Base-by-base conservation (phyloP, 2,329 filamentous ascomycete species). In the Scedosporium dehoogii region DNA sequence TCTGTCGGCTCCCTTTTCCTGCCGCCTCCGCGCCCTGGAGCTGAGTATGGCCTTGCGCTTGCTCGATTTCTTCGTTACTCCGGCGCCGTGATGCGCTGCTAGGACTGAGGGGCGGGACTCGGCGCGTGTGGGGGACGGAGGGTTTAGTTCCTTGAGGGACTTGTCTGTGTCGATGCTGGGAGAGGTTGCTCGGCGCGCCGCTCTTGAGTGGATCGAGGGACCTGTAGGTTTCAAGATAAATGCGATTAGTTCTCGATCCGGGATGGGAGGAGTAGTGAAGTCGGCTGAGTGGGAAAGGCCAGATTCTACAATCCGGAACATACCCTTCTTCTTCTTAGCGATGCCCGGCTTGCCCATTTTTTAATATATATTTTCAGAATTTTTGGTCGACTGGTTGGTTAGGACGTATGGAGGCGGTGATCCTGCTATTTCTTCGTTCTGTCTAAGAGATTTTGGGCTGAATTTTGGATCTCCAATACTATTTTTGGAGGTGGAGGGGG, bases 121-220 rank as follows among this genome's bases (percentile, higher is more conserved):
- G 46, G 62, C 18, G 27, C 53, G 51, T 27, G 81, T 75, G 63
- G 73, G 65, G 1, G 85, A 83, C 10, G 51, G 51, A 29, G 80
- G 77, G 64, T 80, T 76, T 63, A 82, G 74, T 44, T 84, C 76
- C 70, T 88, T 88, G 23, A 90, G 78, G 6, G 86, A 88, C 74
- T 89, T 89, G 79, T 90, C 87, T 53, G 84, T 83, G 74, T 89
- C 76, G 73, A 90, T 86, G 69, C 85, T 80, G 27, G 88, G 87
- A 3, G 87, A 89, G 16, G 85, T 84, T 57, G 86, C 89, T 66
- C 90, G 85, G 70, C 89, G 84, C 48, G 88, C 88, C 63, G 88
- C 88, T 66, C 90, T 87, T 61, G 90, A 92, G 76, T 87, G 88
- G 63, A 85, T 74, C 4, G 88, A 90, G 46, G 79, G 78, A 62